phyloP scores from a whole-genome alignment of 139 green algal species.

The Chlorella sp. region DNA sequence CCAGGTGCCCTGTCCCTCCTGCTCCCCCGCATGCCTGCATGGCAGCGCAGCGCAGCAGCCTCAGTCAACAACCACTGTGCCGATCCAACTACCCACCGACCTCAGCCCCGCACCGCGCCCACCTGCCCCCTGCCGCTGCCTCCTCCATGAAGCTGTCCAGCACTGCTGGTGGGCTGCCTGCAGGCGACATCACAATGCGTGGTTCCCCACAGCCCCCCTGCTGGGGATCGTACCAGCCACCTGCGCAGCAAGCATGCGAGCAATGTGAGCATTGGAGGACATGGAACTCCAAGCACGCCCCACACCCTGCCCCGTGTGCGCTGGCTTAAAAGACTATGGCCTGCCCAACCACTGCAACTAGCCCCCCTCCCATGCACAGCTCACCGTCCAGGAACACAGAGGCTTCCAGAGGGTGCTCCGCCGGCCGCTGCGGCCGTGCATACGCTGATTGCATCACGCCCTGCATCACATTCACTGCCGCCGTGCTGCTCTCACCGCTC shows the following conservation, averaged over 20 bases:
- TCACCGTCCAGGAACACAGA: conserved; percentile 32
- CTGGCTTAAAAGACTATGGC: too few relatives aligned
- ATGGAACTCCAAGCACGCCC: too few relatives aligned
- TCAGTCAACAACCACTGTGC: too few relatives aligned
- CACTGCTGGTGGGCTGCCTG: conserved; percentile 23
- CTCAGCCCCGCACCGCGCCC: neutral
- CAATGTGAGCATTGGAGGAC: too few relatives aligned
- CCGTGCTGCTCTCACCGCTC: too few relatives aligned
- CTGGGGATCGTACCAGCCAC: conserved; percentile 19
- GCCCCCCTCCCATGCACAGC: too few relatives aligned
- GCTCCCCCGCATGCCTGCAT: neutral
- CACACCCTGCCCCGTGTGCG: too few relatives aligned
- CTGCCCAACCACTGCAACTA: too few relatives aligned
- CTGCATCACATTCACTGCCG: neutral
- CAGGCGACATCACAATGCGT: conserved; percentile 4
- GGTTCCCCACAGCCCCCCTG: neutral
- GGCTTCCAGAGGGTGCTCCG: neutral
- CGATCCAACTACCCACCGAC: too few relatives aligned
- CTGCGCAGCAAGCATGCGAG: neutral
- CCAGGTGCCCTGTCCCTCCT: conserved; percentile 20
- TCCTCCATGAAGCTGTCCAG: neutral
- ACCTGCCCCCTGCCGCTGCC: neutral
- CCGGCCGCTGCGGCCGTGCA: neutral
- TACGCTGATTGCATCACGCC: conserved; percentile 3
- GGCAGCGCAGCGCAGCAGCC: neutral